Base-by-base conservation (phyloP, 1,284 basidiomycete genomes). In the Ganoderma leucocontextum region DNA sequence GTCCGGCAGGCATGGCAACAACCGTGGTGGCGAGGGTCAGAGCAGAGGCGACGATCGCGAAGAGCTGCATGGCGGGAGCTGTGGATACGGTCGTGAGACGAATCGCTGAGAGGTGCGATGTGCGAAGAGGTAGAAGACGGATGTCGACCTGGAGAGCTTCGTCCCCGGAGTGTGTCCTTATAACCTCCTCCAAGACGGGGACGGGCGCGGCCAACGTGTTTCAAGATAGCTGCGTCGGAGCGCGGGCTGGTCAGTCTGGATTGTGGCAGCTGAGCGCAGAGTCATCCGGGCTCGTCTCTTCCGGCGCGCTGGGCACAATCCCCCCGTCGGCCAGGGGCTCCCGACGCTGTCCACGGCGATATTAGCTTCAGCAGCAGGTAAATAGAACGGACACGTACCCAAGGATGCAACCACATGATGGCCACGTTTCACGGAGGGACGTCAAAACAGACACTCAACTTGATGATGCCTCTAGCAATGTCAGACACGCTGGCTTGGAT, bases 61-160 rank as follows among this genome's bases (percentile, higher is more conserved):
- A 69, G 67, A 76, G 63, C 64, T 75, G 75, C 76, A 75, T 77
- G 49, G 62, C 60, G 38, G 41, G 47, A 38, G 66, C 33, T 36
- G 17, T 19, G 25, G 29, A 13, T 4, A 25, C 29, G 52, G 25
- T 29, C 7, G 12, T 33, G 25, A 13, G 52, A 53, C 13, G 25
- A 53, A 29, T 29, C 57, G 17, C 53, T 60, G 42, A 7, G 44
- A 47, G 44, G 19, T 47, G 44, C 29, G 44, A n/a, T 47, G 15
- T 12, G 29, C 5, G 39, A 39, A 39, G 2, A 39, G 13, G 29
- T 17, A 33, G 25, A 53, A 53, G 52, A 29, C 52, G 52, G 52
- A 53, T 53, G 25, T 53, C 25, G 52, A 53, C 52, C 52, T 53
- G 52, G 13, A 29, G 52, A 53, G 25, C 25, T 33, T 53, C 25